Percentiles rank a stretch among this genome's conserved stretches.
phyloP scores from a whole-genome alignment of 108 stramenopile genomes.

The Skeletonema potamos region DNA sequence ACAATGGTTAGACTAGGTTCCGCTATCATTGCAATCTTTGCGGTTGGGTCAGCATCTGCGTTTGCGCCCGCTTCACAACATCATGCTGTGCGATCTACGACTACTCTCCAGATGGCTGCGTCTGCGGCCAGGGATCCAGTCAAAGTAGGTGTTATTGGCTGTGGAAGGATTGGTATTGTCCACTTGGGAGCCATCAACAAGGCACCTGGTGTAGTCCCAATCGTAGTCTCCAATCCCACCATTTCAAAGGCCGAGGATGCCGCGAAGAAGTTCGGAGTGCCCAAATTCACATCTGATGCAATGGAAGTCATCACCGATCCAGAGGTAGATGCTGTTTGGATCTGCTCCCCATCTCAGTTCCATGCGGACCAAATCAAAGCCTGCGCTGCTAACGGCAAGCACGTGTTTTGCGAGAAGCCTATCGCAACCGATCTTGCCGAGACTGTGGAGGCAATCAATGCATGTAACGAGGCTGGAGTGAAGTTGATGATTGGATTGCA shows the following conservation, averaged over 20 bases:
- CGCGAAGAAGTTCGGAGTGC: slow-evolving; percentile 83
- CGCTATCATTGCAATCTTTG: slow-evolving; percentile 23
- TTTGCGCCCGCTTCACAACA: slow-evolving; percentile 24
- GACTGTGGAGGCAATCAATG: slow-evolving; percentile 95
- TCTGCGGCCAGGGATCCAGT: slow-evolving; percentile 47
- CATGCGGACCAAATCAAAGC: slow-evolving; percentile 96
- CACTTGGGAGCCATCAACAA: slow-evolving; percentile 95
- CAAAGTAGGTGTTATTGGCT: slow-evolving; percentile 94
- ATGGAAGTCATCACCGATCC: slow-evolving; percentile 94
- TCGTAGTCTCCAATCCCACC: slow-evolving; percentile 92
- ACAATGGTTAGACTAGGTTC: slow-evolving; percentile 35
- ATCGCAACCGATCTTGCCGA: slow-evolving; percentile 93
- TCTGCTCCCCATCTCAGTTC: slow-evolving; percentile 91
- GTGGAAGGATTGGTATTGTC: slow-evolving; percentile 93
- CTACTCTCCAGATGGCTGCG: slow-evolving; percentile 53
- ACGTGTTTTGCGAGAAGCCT: slow-evolving; percentile 97
- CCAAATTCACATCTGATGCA: slow-evolving; percentile 84
- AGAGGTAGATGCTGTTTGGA: slow-evolving; percentile 96
- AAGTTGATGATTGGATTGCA: slow-evolving; percentile 96
- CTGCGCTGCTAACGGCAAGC: slow-evolving; percentile 89
- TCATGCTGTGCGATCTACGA: not conserved
- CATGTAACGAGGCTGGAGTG: slow-evolving; percentile 88
- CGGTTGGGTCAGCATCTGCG: slow-evolving; percentile 18
- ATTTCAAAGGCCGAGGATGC: slow-evolving; percentile 91
- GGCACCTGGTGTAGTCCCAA: slow-evolving; percentile 77